A percentile compares a stretch with the other conserved stretches of the same genome.
Evolutionary conservation across 2,329 filamentous ascomycete species (phyloP).

Genomic region (Ophiostoma perfectum): DNA sequence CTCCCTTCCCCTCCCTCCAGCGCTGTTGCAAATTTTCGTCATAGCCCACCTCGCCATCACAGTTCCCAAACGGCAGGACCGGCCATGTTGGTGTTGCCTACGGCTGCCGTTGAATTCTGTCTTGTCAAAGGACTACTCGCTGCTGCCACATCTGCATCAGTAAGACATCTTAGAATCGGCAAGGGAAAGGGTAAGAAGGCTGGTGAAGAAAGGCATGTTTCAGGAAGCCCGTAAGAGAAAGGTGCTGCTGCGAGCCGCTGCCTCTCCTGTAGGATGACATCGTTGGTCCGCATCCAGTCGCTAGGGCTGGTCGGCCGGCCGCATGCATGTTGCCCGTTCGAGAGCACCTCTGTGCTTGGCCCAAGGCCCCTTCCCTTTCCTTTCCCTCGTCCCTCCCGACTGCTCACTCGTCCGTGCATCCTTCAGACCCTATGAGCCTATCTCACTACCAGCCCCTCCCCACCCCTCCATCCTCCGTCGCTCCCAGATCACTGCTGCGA

Average conservation of each 20-base stretch:
- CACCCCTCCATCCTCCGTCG: conserved; percentile 13
- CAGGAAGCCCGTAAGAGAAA: background rate
- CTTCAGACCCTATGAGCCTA: background rate
- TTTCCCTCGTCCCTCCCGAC: background rate
- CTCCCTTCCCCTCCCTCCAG: background rate
- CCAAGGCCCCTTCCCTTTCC: background rate
- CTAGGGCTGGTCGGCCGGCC: background rate
- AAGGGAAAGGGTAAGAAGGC: background rate
- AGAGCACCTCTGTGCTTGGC: background rate
- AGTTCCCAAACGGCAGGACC: background rate
- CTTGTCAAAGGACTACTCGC: background rate
- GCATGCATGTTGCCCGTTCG: background rate
- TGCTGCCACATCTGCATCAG: background rate
- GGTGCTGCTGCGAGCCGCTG: background rate
- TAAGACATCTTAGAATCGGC: background rate
- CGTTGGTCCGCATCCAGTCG: background rate
- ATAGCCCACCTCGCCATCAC: background rate
- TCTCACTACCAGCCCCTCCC: background rate
- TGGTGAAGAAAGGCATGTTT: background rate
- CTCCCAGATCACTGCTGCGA: background rate
- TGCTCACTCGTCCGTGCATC: background rate
- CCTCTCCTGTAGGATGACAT: conserved; percentile 8
- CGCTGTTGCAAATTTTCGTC: background rate
- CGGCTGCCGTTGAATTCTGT: background rate
- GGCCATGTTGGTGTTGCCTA: background rate